Evolutionary conservation across 805 yeast species (phyloP), one percentile per base, ranked within the genome.

Genomic region (Cyberlindnera mrakii): DNA sequence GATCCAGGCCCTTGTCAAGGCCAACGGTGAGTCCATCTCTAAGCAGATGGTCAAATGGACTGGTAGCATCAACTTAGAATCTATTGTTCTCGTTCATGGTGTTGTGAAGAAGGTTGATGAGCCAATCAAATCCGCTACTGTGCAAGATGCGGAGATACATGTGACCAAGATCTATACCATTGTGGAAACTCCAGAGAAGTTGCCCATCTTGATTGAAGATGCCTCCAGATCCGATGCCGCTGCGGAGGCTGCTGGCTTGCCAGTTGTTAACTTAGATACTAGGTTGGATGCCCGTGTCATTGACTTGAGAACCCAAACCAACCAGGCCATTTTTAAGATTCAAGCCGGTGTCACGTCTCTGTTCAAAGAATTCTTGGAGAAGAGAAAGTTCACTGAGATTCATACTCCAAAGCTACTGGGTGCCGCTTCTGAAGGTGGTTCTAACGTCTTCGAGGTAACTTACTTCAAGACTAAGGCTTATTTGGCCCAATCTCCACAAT

Each of bases 31-130:
- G 49, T 68, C 82, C 37, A 74, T 93, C 38, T 85, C 96, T 41
- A 93, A 93, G 69, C 96, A 85, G 64, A 85, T 93, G 91, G 95
- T 90, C 53, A 93, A 93, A 70, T 93, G 96, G 96, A 84, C 89
- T 23, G 86, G 91, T 32, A 70, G 85, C 30, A 75, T 93, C 62
- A 85, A 80, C 60, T 74, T 86, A 55, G 99, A 93, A 69, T 78
- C 93, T 38, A 91, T 93, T 66, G 97, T 93, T 14, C 70, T 93
- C 40, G 96, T 93, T 25, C 80, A 82, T 56, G 99, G 99, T 67
- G 63, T 66, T 18, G 91, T 91, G 35, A 78, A 68, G 53, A 88
- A 88, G 58, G 89, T 91, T 42, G 89, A 81, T 18, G 97, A 88
- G 62, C 79, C 80, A 46, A 81, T 93, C 64, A 88, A 85, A 62